Conservation (phyloP, 1,139 yeast species). For the Candida sojae region DNA sequence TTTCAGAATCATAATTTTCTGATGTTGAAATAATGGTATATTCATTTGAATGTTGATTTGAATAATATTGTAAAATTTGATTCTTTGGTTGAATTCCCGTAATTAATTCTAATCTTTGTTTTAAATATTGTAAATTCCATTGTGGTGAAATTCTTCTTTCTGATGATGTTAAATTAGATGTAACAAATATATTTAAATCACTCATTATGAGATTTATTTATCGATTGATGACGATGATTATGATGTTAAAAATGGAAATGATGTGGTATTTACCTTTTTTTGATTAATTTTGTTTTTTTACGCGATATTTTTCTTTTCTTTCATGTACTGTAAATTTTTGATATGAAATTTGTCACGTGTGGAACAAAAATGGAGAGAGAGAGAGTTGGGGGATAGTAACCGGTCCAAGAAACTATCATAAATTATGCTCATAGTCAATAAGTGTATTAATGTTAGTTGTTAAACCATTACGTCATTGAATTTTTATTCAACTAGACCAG, state of each 20-base stretch:
- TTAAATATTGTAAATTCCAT: constrained; percentile 62
- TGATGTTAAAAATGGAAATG: too few relatives aligned
- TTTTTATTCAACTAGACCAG: too few relatives aligned
- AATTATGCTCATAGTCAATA: too few relatives aligned
- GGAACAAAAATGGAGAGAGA: too few relatives aligned
- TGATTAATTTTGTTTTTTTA: constrained; percentile 1
- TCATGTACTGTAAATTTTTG: too few relatives aligned
- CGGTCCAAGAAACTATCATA: too few relatives aligned
- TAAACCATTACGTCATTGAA: too few relatives aligned
- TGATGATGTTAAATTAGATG: constrained; percentile 68
- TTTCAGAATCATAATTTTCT: constrained; percentile 12
- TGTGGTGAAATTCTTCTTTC: constrained; percentile 67
- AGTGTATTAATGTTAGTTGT: too few relatives aligned
- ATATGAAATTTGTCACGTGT: too few relatives aligned
- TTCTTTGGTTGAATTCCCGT: constrained; percentile 74
- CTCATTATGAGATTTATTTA: constrained; percentile 23
- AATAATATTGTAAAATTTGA: constrained; percentile 57
- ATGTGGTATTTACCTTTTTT: background rate
- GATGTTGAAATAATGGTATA: constrained; percentile 23
- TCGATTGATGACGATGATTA: too few relatives aligned
- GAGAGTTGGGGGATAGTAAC: too few relatives aligned
- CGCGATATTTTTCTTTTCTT: background rate
- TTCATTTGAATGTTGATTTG: constrained; percentile 41
- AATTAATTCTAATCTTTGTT: constrained; percentile 61
- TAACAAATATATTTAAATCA: constrained; percentile 58